These are phyloP conservation scores for Rhizoctonia solani DNA, from an alignment of 1,284 basidiomycete genomes.

Conservation along the genomic window DNA sequence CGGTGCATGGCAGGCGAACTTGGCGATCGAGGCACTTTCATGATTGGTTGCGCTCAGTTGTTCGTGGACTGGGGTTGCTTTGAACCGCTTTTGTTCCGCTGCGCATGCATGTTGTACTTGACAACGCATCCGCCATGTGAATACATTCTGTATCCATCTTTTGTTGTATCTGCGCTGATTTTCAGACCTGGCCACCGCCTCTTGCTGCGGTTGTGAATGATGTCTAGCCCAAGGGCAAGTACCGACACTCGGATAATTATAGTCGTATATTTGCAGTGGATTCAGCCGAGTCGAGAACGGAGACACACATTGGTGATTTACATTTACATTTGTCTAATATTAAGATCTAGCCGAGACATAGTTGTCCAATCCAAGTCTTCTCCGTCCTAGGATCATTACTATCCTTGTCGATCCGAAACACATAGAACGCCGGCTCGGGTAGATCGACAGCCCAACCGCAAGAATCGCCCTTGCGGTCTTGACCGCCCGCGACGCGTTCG, in stretches of 20 bases:
- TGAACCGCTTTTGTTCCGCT: not conserved
- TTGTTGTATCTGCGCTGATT: not conserved
- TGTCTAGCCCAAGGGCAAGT: not conserved
- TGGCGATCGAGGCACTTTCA: slow-evolving; percentile 74
- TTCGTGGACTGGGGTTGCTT: not conserved
- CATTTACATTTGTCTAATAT: not conserved
- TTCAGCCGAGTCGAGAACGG: too few species aligned
- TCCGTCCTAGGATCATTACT: not conserved
- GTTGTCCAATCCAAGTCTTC: not conserved
- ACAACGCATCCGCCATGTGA: slow-evolving; percentile 14
- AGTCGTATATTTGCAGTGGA: too few species aligned
- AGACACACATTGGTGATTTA: too few species aligned
- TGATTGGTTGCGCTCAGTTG: slow-evolving; percentile 43
- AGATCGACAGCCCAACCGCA: slow-evolving; percentile 18
- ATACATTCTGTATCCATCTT: not conserved
- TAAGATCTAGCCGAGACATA: slow-evolving; percentile 28
- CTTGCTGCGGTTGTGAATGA: not conserved
- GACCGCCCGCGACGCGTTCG: not conserved
- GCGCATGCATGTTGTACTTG: slow-evolving; percentile 14
- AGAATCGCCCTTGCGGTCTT: not conserved
- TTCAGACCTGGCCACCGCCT: too few species aligned
- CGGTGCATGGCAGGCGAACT: slow-evolving; percentile 77
- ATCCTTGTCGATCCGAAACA: slow-evolving; percentile 6
- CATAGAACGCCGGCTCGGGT: slow-evolving; percentile 9
- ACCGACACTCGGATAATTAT: too few species aligned